phyloP scores from a whole-genome alignment of 139 green algal genomes.

The Chlamydomonas asymmetrica region DNA sequence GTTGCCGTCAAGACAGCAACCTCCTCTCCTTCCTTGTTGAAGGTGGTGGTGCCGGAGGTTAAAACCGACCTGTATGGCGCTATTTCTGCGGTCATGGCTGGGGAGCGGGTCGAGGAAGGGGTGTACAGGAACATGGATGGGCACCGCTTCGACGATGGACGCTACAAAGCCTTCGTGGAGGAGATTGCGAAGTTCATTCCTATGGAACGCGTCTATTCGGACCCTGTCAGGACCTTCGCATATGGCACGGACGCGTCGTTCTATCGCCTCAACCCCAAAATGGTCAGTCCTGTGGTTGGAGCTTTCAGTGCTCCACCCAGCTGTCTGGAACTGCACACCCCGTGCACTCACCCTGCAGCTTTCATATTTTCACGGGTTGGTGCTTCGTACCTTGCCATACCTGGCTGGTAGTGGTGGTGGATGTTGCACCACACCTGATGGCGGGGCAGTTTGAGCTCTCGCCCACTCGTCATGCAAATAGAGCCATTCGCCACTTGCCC shows the following conservation, averaged over 20 bases:
- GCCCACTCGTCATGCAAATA: too few relatives aligned
- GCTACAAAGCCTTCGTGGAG: slow-evolving; percentile 83
- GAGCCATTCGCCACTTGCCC: too few relatives aligned
- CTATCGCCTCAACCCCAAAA: slow-evolving; percentile 91
- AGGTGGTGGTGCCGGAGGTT: slow-evolving; percentile 47
- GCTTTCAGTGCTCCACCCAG: too few relatives aligned
- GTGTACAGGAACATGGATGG: slow-evolving; percentile 57
- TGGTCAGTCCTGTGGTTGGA: too few relatives aligned
- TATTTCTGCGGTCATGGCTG: slow-evolving; percentile 48
- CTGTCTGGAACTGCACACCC: too few relatives aligned
- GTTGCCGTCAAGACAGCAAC: slow-evolving; percentile 24
- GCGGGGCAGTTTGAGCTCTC: too few relatives aligned
- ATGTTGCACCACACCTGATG: too few relatives aligned
- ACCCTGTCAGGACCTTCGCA: slow-evolving; percentile 91
- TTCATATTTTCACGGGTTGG: too few relatives aligned
- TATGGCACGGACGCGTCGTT: slow-evolving; percentile 91
- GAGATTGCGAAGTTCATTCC: slow-evolving; percentile 86
- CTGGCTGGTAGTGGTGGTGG: too few relatives aligned
- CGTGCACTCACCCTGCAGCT: too few relatives aligned
- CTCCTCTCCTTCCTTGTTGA: background rate
- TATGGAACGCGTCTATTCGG: slow-evolving; percentile 76
- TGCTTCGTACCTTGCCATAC: too few relatives aligned
- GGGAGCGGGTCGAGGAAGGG: slow-evolving; percentile 45
- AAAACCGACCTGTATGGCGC: slow-evolving; percentile 63
- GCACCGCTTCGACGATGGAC: slow-evolving; percentile 81